A percentile compares a stretch with the other conserved stretches of the same genome.
Evolutionary conservation across 306 rosid genomes (phyloP).

Genomic region (Quercus variabilis): DNA sequence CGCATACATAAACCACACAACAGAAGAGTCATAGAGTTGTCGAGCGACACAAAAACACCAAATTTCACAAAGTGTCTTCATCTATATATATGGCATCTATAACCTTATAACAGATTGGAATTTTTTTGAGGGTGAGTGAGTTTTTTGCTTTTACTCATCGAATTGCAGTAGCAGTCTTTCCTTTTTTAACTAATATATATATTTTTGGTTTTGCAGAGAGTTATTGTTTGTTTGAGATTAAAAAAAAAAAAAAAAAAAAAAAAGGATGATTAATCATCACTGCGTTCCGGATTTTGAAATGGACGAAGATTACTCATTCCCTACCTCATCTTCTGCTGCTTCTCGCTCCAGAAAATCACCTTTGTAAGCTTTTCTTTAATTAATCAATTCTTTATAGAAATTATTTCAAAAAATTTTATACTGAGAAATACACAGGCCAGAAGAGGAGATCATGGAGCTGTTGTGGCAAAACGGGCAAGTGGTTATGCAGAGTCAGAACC

Average conservation of each 20-base stretch:
- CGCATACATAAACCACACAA: not conserved
- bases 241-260: too few species aligned
- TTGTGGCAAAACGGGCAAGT: conserved; percentile 73
- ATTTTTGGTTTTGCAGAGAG: not conserved
- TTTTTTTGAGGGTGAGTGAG: not conserved
- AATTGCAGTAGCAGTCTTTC: not conserved
- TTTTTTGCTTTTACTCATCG: not conserved
- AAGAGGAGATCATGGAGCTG: conserved; percentile 68
- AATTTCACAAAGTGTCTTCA: too few species aligned
- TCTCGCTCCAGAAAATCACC: conserved; percentile 41
- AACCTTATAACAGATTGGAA: not conserved
- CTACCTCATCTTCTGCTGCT: conserved; percentile 21
- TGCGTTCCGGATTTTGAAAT: conserved; percentile 69
- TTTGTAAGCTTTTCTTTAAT: conserved; percentile 26
- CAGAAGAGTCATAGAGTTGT: not conserved
- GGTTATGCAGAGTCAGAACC: conserved; percentile 55
- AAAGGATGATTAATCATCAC: conserved; percentile 46
- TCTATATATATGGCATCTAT: not conserved
- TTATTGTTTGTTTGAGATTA: not conserved
- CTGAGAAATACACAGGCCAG: conserved; percentile 43
- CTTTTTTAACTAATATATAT: not conserved
- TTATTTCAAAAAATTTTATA: not conserved
- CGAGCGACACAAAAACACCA: not conserved
- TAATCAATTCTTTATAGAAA: not conserved
- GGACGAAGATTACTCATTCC: conserved; percentile 37